Percentiles rank a stretch among this genome's conserved stretches.
phyloP scores from a whole-genome alignment of 805 yeast genomes.

The Dipodascopsis tothii region DNA sequence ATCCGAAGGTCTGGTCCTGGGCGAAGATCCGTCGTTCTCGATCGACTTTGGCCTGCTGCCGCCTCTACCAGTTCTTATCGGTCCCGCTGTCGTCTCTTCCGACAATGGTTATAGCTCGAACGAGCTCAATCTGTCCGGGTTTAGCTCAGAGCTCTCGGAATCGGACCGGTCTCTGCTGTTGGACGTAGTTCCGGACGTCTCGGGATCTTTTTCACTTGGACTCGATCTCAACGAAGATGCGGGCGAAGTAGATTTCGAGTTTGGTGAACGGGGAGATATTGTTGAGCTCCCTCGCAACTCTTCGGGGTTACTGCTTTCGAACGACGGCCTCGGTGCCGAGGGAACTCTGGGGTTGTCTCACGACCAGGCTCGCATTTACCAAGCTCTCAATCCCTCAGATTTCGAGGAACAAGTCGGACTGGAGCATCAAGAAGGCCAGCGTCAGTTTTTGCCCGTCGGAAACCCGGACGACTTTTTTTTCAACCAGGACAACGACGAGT shows the following conservation, averaged over 20 bases:
- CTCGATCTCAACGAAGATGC: constrained; percentile 13
- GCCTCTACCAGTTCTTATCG: background rate
- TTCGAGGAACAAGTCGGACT: background rate
- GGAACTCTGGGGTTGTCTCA: background rate
- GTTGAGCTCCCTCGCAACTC: background rate
- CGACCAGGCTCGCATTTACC: background rate
- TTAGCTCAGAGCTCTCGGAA: background rate
- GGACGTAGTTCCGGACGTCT: background rate
- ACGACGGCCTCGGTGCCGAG: background rate
- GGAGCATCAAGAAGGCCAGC: background rate
- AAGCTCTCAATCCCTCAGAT: background rate
- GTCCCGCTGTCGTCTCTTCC: background rate
- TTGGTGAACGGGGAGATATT: constrained; percentile 15
- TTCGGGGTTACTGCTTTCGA: background rate
- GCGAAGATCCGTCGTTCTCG: constrained; percentile 19
- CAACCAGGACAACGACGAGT: background rate
- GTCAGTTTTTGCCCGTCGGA: background rate
- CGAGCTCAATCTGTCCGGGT: background rate
- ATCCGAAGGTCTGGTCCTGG: background rate
- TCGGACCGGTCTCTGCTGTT: background rate
- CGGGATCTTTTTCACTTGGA: constrained; percentile 1
- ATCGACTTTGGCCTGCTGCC: constrained; percentile 20
- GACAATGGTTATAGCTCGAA: background rate
- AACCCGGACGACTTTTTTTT: background rate
- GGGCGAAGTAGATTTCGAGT: constrained; percentile 17